These are phyloP conservation scores for Leishmania turanica DNA, from an alignment of 208 protist genomes.

Conservation along the genomic window DNA sequence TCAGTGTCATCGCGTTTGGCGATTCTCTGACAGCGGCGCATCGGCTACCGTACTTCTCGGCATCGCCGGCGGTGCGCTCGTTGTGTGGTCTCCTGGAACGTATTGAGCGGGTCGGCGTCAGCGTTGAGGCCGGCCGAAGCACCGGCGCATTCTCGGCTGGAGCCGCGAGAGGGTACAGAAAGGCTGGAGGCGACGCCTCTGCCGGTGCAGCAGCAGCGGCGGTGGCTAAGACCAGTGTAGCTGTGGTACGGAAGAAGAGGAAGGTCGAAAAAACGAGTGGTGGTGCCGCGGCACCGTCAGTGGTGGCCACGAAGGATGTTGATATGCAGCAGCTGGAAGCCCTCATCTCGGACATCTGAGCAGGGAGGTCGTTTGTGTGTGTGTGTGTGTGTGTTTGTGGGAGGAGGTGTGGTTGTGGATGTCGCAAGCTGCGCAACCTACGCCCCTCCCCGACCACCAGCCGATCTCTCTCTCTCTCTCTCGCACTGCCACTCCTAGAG, in stretches of 20 bases:
- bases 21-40: slow-evolving; percentile 51
- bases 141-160: slow-evolving; percentile 3
- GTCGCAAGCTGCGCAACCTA: neutral
- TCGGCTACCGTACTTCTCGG: slow-evolving; percentile 65
- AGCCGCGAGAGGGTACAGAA: neutral
- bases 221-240: slow-evolving; percentile 21
- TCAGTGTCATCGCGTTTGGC: slow-evolving; percentile 76
- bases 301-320: slow-evolving; percentile 16
- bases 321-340: slow-evolving; percentile 35
- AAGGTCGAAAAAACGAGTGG: slow-evolving; percentile 41
- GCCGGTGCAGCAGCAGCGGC: neutral
- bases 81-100: slow-evolving; percentile 43
- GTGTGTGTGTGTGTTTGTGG: neutral
- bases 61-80: slow-evolving; percentile 38
- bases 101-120: slow-evolving; percentile 29
- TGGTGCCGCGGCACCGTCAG: slow-evolving; percentile 17
- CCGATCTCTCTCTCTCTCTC: neutral
- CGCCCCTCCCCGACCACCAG: too few relatives aligned
- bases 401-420: neutral
- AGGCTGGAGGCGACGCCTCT: neutral
- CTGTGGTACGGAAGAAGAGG: slow-evolving; percentile 77
- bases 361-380: neutral
- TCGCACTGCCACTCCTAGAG: neutral
- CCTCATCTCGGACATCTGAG: slow-evolving; percentile 24
- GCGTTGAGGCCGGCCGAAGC: slow-evolving; percentile 32